Conservation (phyloP, 192 early-diverging fungal genomes). For the Backusella morwellensis region DNA sequence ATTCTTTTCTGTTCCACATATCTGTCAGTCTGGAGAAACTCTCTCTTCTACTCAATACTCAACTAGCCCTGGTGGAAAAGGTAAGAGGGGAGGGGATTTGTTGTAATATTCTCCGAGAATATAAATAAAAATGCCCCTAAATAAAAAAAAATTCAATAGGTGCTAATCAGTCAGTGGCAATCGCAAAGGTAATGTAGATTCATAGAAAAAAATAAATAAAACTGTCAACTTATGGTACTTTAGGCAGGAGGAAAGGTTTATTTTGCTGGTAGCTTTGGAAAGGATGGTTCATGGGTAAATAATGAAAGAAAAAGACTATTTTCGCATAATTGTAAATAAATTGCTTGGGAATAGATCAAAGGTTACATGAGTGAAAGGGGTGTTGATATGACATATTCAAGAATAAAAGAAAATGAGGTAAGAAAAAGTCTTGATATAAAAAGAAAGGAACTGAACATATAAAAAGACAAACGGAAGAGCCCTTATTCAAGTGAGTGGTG, state of each 20-base stretch:
- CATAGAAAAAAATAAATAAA: neutral
- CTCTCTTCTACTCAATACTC: slow-evolving; percentile 45
- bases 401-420: slow-evolving; percentile 50
- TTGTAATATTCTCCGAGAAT: neutral
- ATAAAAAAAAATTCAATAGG: slow-evolving; percentile 42
- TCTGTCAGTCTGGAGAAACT: slow-evolving; percentile 56
- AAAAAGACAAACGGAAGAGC: slow-evolving; percentile 79
- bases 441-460: neutral
- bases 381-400: slow-evolving; percentile 64
- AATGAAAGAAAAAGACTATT: neutral
- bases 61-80: slow-evolving; percentile 71
- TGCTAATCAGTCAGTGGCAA: slow-evolving; percentile 87
- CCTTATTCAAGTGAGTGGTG: slow-evolving; percentile 76
- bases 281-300: slow-evolving; percentile 71
- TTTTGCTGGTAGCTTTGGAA: slow-evolving; percentile 81
- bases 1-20: slow-evolving; percentile 71
- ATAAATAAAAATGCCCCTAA: neutral
- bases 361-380: slow-evolving; percentile 60
- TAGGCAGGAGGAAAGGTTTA: slow-evolving; percentile 66
- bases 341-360: slow-evolving; percentile 32
- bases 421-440: no score
- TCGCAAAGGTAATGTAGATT: slow-evolving; percentile 57
- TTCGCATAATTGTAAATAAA: neutral
- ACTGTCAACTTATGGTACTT: no score
- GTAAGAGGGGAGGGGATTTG: slow-evolving; percentile 12